Evolutionary conservation across 1,284 basidiomycete species (phyloP), one percentile per base, ranked within the genome.

Genomic region (Ganoderma sp.): DNA sequence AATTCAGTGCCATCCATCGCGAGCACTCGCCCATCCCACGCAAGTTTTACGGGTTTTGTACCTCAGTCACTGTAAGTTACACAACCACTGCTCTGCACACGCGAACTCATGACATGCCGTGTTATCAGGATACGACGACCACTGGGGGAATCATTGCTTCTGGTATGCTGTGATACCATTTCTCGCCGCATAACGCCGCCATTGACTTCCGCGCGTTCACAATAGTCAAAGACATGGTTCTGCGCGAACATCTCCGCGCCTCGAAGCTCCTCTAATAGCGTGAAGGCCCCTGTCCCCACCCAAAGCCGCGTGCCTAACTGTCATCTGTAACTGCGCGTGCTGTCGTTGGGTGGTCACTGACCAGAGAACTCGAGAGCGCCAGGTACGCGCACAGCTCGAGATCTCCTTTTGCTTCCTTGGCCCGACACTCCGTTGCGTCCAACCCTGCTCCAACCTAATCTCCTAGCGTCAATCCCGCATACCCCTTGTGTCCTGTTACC

Each of bases 11-110:
- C 14, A 93, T 93, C 58, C 90, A 92, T 73, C 81, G 91, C 70
- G 90, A 93, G 77, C 89, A 91, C 75, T 93, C 91, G 10, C 90
- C 90, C 1, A 83, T 83, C 48, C 90, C 91, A 58, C 83, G 92
- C 64, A 92, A 91, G 75, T 93, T 93, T 73, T 93, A 93, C 74
- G 89, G 89, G 3, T 93, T 92, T 75, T 90, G 88, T 73, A 93
- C 92, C 19, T 91, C 89, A 22, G 90, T 93, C 43, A 93, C 91
- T 64, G 89, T 90, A 71, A 62, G 85, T 75, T 52, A 54, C 25
- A 59, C 28, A 8, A 14, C 4, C 8, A 43, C 12, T 10, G 14
- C 34, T 65, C 39, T 19, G 56, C 43, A 48, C n/a, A 9, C 54
- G 32, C 22, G 14, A 58, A n/a, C 19, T 63, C 15, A 57, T 64